Evolutionary conservation across 192 early-diverging fungal genomes (phyloP).

Genomic region (Podila verticillata): DNA sequence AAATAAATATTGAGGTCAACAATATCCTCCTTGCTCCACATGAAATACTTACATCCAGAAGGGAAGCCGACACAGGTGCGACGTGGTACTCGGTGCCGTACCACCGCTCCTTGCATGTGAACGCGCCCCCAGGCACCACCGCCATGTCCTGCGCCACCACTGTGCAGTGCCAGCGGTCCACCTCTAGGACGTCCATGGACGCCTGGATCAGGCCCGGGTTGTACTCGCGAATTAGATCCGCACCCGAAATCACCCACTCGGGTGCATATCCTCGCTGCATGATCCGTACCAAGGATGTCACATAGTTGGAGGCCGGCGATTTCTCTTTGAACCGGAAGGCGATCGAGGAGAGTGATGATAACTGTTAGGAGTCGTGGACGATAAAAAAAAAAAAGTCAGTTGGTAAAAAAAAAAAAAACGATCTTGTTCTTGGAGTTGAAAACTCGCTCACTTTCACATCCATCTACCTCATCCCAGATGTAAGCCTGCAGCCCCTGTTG

Average conservation of each 20-base stretch:
- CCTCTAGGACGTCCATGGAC: slow-evolving; percentile 64
- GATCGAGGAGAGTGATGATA: slow-evolving; percentile 48
- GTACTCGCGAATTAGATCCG: slow-evolving; percentile 65
- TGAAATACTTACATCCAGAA: slow-evolving; percentile 60
- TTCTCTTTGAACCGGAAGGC: slow-evolving; percentile 82
- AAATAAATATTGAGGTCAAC: too few species aligned
- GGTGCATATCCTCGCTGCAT: slow-evolving; percentile 82
- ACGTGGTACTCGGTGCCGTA: slow-evolving; percentile 85
- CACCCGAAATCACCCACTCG: slow-evolving; percentile 71
- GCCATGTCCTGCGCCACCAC: slow-evolving; percentile 12
- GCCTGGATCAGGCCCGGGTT: slow-evolving; percentile 69
- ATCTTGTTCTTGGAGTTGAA: too few species aligned
- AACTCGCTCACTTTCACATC: slow-evolving; percentile 28
- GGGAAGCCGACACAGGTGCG: slow-evolving; percentile 54
- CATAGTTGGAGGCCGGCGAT: slow-evolving; percentile 66
- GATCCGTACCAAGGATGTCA: slow-evolving; percentile 65
- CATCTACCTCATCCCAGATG: slow-evolving; percentile 79
- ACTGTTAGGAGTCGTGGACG: slow-evolving; percentile 53
- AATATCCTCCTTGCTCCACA: too few species aligned
- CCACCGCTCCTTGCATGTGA: slow-evolving; percentile 72
- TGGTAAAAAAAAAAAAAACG: slow-evolving; percentile 3
- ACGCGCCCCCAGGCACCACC: slow-evolving; percentile 38
- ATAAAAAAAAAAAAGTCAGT: slow-evolving; percentile 9
- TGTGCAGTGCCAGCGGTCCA: slow-evolving; percentile 62
- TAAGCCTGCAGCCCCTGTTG: slow-evolving; percentile 72